These are phyloP conservation scores for Acidiella bohemica DNA, from an alignment of 495 filamentous ascomycete species.

Conservation along the genomic window DNA sequence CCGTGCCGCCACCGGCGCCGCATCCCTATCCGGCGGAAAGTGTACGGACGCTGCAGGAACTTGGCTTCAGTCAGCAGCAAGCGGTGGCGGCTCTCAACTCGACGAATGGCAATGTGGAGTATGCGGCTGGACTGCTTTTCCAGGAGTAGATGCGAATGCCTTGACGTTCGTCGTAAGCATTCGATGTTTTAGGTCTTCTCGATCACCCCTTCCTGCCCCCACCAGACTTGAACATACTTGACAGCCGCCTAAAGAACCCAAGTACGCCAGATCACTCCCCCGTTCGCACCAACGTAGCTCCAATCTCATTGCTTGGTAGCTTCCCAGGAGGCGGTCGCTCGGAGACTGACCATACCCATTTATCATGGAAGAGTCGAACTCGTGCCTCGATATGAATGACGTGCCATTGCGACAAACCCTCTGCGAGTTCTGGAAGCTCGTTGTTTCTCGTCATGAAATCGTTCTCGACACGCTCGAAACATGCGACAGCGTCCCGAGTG, in stretches of 20 bases:
- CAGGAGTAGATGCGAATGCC: slow-evolving; percentile 22
- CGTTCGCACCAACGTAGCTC: not conserved
- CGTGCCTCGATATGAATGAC: not conserved
- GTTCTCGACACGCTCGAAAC: no score
- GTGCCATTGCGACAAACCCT: not conserved
- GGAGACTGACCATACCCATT: slow-evolving; percentile 3
- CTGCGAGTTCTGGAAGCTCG: not conserved
- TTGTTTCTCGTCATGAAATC: not conserved
- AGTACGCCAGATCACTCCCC: not conserved
- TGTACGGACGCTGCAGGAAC: slow-evolving; percentile 57
- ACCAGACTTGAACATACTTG: not conserved
- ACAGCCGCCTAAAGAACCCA: not conserved
- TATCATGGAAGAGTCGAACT: not conserved
- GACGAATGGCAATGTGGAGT: slow-evolving; percentile 72
- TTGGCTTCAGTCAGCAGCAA: slow-evolving; percentile 66
- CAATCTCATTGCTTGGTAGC: not conserved
- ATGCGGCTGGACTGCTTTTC: slow-evolving; percentile 74
- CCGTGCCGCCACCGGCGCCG: slow-evolving; percentile 10
- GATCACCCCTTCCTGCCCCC: not conserved
- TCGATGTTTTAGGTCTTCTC: not conserved
- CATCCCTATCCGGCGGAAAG: slow-evolving; percentile 43
- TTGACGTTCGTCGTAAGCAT: not conserved
- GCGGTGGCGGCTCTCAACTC: slow-evolving; percentile 70
- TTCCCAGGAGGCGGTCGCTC: not conserved
- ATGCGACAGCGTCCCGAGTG: not conserved